These are phyloP conservation scores for Pulveroboletus sp. DNA, from an alignment of 1,284 basidiomycete species.

Conservation along the genomic window DNA sequence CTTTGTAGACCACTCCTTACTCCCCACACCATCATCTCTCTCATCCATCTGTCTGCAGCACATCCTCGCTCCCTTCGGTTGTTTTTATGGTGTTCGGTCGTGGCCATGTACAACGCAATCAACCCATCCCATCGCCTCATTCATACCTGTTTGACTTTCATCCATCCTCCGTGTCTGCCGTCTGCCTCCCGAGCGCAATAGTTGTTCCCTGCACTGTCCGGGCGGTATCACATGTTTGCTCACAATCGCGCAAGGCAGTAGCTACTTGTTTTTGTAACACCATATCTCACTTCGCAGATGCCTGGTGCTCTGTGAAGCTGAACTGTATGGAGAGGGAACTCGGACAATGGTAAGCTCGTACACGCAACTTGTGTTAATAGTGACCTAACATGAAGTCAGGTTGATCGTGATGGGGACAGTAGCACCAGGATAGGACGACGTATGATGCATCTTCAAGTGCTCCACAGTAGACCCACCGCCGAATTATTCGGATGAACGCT, in stretches of 20 bases:
- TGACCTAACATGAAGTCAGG: background rate
- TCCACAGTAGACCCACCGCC: constrained; percentile 10
- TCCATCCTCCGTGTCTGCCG: constrained; percentile 16
- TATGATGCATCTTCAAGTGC: constrained; percentile 2
- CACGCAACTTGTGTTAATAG: background rate
- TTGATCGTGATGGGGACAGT: constrained; percentile 4
- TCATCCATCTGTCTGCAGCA: constrained; percentile 25
- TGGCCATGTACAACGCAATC: constrained; percentile 38
- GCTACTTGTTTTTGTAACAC: constrained; percentile 20
- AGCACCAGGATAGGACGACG: background rate
- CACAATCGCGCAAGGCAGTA: constrained; percentile 15
- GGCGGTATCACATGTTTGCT: constrained; percentile 33
- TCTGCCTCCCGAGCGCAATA: constrained; percentile 30
- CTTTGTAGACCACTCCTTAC: constrained; percentile 32
- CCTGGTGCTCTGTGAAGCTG: constrained; percentile 11
- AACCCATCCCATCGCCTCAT: constrained; percentile 29
- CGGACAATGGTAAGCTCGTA: constrained; percentile 16
- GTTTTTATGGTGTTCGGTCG: constrained; percentile 37
- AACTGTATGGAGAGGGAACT: background rate
- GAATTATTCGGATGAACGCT: constrained; percentile 3
- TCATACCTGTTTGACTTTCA: constrained; percentile 29
- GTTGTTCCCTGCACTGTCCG: constrained; percentile 27
- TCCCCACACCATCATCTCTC: constrained; percentile 20
- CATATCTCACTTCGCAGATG: constrained; percentile 12
- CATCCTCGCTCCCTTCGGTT: constrained; percentile 26